Base-by-base conservation (phyloP, 2,329 filamentous ascomycete genomes). In the Nigrospora sphaerica region DNA sequence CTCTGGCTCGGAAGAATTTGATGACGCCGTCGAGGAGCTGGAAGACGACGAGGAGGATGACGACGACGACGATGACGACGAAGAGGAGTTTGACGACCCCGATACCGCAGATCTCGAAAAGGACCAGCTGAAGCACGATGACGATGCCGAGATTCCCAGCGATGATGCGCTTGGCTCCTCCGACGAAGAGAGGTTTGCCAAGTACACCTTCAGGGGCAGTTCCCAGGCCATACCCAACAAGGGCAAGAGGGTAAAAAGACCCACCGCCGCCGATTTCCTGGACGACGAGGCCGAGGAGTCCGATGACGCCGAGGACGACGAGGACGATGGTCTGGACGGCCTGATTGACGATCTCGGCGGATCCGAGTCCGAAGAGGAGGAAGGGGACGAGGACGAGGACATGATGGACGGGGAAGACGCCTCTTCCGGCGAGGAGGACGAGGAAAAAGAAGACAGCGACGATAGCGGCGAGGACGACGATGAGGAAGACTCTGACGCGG, bases 161-260 rank as follows among this genome's bases (percentile, higher is more conserved):
- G 80, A 84, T 47, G 67, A 77, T 33, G 92, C 89, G 0, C 83
- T 97, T 60, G 87, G 83, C 3, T 83, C 86, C 46, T 93, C 88
- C 54, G 92, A 97, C 57, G 84, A 88, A 54, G 89, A 95, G 62
- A 78, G 77, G 44, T 89, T 95, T 57, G 82, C 86, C 53, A 81
- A 80, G 1, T 95, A 87, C 61, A 79, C 69, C 0, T 83, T 84
- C 52, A 68, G 76, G 32, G 79, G 78, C 18, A 83, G 78, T 62
- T 74, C 72, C 2, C 77, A 76, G 51, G 70, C 74, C 5, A 68
- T 64, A 45, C 60, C 59, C 14, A 54, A 63, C 39, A 58, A 61
- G 51, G 56, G 48, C 12, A 57, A 56, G 39, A 52, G 49, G 32
- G 65, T 62, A 14, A 70, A 64, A 46, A 65, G 75, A 51, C 68